These are phyloP conservation scores for Cryptococcus jaspeensis DNA, from an alignment of 1,284 basidiomycete genomes.

Conservation along the genomic window DNA sequence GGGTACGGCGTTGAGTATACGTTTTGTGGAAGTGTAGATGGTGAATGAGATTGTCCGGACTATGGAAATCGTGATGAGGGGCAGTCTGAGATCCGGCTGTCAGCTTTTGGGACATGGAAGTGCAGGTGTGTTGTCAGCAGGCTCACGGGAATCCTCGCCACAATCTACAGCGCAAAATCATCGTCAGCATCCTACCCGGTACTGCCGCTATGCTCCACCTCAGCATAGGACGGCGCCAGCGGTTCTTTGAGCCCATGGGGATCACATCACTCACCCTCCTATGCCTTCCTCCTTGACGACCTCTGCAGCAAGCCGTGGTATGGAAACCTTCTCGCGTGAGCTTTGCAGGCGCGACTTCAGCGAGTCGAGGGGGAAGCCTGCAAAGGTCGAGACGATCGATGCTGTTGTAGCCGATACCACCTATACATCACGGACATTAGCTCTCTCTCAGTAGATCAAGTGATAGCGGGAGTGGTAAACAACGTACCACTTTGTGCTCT, in stretches of 20 bases:
- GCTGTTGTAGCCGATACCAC: constrained; percentile 51
- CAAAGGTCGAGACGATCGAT: constrained; percentile 51
- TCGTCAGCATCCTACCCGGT: background rate
- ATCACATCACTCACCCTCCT: constrained; percentile 62
- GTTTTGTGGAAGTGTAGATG: constrained; percentile 87
- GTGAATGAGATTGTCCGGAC: constrained; percentile 89
- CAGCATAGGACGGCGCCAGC: background rate
- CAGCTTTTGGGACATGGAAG: background rate
- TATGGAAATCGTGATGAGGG: constrained; percentile 92
- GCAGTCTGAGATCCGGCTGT: constrained; percentile 61
- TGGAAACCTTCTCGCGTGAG: constrained; percentile 69
- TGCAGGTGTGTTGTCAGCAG: background rate
- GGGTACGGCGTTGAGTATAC: constrained; percentile 62
- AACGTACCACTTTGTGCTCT: constrained; percentile 43
- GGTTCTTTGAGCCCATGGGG: background rate
- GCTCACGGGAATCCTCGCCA: constrained; percentile 50
- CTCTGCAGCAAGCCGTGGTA: constrained; percentile 61
- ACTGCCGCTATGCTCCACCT: no score
- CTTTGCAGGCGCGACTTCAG: constrained; percentile 89
- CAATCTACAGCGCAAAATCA: constrained; percentile 23
- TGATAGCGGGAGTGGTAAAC: background rate
- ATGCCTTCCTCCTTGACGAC: constrained; percentile 90
- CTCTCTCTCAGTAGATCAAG: background rate
- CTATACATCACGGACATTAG: constrained; percentile 14
- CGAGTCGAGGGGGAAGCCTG: constrained; percentile 67